phyloP scores from a whole-genome alignment of 257 asterid species.

The Primulina eburnea region DNA sequence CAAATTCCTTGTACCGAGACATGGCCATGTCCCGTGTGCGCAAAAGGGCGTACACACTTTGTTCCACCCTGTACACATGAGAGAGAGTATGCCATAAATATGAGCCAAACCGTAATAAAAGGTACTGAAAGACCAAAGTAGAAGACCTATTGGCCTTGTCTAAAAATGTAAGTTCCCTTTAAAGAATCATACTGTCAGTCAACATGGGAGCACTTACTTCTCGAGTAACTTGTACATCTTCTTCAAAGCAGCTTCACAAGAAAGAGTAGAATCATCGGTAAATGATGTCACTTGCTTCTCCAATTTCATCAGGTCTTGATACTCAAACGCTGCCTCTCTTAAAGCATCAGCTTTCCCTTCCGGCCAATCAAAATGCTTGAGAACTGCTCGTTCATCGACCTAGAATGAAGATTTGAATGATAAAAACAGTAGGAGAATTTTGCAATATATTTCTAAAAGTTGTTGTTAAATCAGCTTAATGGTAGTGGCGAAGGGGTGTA shows the following conservation, averaged over 20 bases:
- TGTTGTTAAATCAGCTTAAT: neutral
- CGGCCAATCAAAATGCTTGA: constrained; percentile 98
- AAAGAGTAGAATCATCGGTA: constrained; percentile 73
- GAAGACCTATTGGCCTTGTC: neutral
- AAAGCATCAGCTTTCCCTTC: constrained; percentile 96
- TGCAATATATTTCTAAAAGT: neutral
- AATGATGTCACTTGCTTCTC: constrained; percentile 78
- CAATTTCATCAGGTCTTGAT: constrained; percentile 80
- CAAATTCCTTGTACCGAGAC: constrained; percentile 85
- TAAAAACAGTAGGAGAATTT: neutral
- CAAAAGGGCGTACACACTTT: constrained; percentile 73
- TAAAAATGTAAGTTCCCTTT: neutral
- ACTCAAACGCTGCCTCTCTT: constrained; percentile 91
- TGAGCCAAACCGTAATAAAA: neutral
- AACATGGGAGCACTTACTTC: constrained; percentile 58
- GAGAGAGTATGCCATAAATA: neutral
- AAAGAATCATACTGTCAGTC: neutral
- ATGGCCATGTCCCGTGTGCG: constrained; percentile 93
- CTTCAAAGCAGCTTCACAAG: constrained; percentile 83
- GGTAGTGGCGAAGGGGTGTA: constrained; percentile 30
- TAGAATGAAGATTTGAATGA: constrained; percentile 24
- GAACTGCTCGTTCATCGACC: constrained; percentile 98
- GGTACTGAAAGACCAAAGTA: neutral
- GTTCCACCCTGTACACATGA: constrained; percentile 63
- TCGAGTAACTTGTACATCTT: constrained; percentile 96